Evolutionary conservation across 306 rosid species (phyloP), one percentile per base, ranked within the genome.

Genomic region (Arachis hypogaea): DNA sequence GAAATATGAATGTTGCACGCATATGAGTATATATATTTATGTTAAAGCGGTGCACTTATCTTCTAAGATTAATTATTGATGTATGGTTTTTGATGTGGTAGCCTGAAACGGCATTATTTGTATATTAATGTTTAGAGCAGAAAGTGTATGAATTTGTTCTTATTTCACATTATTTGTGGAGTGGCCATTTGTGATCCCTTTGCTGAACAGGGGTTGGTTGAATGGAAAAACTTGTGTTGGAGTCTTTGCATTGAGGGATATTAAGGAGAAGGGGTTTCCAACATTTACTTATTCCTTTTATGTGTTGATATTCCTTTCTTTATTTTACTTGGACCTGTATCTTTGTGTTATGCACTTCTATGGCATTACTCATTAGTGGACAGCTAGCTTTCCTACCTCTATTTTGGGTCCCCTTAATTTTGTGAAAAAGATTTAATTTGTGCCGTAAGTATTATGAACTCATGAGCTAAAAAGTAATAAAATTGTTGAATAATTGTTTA

Each of bases 211-310:
- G 92, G 99, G 99, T 86, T 92, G 93, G 99, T 95, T 16, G 85
- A 95, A 92, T 81, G 99, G 99, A 75, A 98, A 95, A 82, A 90
- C 92, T 80, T 95, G 99, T 78, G 88, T 95, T 79, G 99, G 99
- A 78, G 85, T 95, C 63, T 95, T 95, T 86, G 93, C 99, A 33
- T 49, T 87, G 80, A 92, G 89, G 83, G 84, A 88, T 83, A 90
- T 95, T 75, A 90, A 90, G 90, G 83, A 95, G 99, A 98, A 92
- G 82, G 59, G 58, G 76, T 67, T 74, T 29, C 62, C 16, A 7
- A 59, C 59, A 14, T 69, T 30, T 47, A 43, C 54, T 69, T 42
- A 47, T 78, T 75, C 72, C 62, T 61, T 74, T 65, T 45, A 16
- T 44, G 12, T 73, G 41, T 74, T 70, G 66, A 18, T 56, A 9